Percentiles rank a stretch among this genome's conserved stretches.
These are phyloP conservation scores for Trametes pubescens DNA, from an alignment of 1,284 basidiomycete species.

Conservation along the genomic window DNA sequence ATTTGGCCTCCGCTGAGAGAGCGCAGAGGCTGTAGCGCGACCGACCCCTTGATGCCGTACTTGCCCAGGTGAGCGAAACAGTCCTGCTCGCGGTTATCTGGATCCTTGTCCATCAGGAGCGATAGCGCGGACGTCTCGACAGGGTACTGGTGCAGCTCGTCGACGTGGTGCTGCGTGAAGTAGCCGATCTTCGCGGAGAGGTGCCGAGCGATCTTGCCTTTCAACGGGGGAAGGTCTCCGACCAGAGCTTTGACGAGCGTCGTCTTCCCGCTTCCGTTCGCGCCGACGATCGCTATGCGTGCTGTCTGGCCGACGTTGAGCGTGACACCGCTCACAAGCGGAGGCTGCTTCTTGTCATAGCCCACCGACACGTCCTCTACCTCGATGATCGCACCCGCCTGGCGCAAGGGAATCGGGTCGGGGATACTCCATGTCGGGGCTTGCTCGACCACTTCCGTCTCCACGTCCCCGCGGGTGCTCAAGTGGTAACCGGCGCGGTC, in stretches of 20 bases:
- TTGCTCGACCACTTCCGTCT: conserved; percentile 58
- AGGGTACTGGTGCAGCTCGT: conserved; percentile 48
- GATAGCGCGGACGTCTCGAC: conserved; percentile 50
- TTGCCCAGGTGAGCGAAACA: conserved; percentile 55
- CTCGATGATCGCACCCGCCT: conserved; percentile 59
- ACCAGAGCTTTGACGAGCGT: conserved; percentile 68
- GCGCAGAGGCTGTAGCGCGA: conserved; percentile 51
- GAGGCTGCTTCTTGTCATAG: conserved; percentile 45
- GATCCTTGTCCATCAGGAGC: conserved; percentile 48
- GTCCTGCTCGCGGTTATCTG: conserved; percentile 39
- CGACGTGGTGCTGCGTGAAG: conserved; percentile 65
- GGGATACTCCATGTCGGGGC: conserved; percentile 57
- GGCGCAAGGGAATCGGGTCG: conserved; percentile 56
- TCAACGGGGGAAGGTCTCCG: conserved; percentile 56
- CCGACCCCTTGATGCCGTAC: conserved; percentile 57
- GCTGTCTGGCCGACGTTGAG: conserved; percentile 66
- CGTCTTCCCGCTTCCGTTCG: conserved; percentile 65
- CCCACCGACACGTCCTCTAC: conserved; percentile 57
- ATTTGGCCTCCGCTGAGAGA: conserved; percentile 70
- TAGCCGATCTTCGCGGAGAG: conserved; percentile 64
- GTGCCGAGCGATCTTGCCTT: conserved; percentile 66
- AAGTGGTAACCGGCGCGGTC: conserved; percentile 61
- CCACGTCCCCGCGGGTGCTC: conserved; percentile 55
- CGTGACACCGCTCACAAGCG: conserved; percentile 59
- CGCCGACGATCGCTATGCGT: conserved; percentile 66